Base-by-base conservation (phyloP, 2,329 filamentous ascomycete species). In the Colletotrichum costaricense region DNA sequence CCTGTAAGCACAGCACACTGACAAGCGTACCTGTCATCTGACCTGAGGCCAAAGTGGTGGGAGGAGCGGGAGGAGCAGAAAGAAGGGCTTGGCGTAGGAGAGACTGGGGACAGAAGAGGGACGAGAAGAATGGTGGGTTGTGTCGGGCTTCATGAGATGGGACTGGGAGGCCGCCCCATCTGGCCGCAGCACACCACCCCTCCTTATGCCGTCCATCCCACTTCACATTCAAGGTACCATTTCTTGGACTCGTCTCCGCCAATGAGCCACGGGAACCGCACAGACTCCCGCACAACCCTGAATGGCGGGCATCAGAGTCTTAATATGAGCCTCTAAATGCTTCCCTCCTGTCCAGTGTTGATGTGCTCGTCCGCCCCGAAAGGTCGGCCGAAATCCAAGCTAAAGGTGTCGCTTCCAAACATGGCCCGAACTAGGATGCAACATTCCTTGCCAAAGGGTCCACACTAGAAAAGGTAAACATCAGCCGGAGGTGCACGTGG, bases 221-320 rank as follows among this genome's bases (percentile, higher is more conserved):
- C 69, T 67, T 67, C 56, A 58, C 58, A 52, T 67, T 49, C 52
- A 72, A 74, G 68, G 38, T 55, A 67, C 68, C 72, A 64, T 67
- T 63, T 67, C 63, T 59, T 69, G 60, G 74, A 56, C 59, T 35
- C 55, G 55, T 63, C 68, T 73, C 74, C 74, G 72, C 74, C 74
- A 76, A 68, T 75, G 73, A 75, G 62, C 59, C 64, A 62, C 69
- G 67, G 72, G 57, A 75, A 67, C 60, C 75, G 74, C 75, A 76
- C 74, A 74, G 75, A 76, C 74, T 76, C 68, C 74, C 75, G 75
- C 72, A 67, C 72, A 76, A 75, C 74, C 74, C 75, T 76, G 72
- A 69, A 65, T 26, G 63, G 57, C 42, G 63, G 67, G 56, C 35
- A 52, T 67, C 62, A 59, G 59, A 63, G 68, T 57, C 67, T 59